Percentiles rank a stretch among this genome's conserved stretches.
These are phyloP conservation scores for Monocercomonoides exilis DNA, from an alignment of 78 protist species.

Conservation along the genomic window DNA sequence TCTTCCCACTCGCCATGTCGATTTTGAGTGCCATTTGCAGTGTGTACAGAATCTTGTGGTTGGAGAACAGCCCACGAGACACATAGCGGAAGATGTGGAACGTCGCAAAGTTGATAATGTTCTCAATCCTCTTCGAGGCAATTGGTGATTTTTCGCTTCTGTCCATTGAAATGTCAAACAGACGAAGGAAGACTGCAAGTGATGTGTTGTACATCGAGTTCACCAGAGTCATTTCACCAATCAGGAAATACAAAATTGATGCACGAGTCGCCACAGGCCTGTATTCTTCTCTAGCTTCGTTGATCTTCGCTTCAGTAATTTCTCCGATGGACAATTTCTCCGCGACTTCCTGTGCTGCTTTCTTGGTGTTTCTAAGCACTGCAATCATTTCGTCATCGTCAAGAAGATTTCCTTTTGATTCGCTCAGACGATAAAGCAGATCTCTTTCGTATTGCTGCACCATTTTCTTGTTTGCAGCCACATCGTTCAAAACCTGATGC, in stretches of 20 bases:
- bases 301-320: slow-evolving; percentile 50
- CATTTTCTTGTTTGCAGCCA: slow-evolving; percentile 44
- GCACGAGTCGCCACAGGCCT: slow-evolving; percentile 74
- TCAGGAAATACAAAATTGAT: slow-evolving; percentile 65
- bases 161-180: slow-evolving; percentile 51
- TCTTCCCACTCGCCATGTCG: not conserved
- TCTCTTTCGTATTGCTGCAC: slow-evolving; percentile 52
- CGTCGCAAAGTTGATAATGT: slow-evolving; percentile 53
- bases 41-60: slow-evolving; percentile 53
- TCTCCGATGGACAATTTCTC: slow-evolving; percentile 44
- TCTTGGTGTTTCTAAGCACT: slow-evolving; percentile 60
- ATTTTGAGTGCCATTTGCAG: slow-evolving; percentile 64
- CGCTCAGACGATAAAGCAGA: slow-evolving; percentile 52
- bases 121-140: slow-evolving; percentile 47
- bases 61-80: slow-evolving; percentile 55
- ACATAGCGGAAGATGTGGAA: slow-evolving; percentile 33
- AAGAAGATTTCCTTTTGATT: slow-evolving; percentile 67
- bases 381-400: slow-evolving; percentile 68
- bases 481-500: slow-evolving; percentile 48
- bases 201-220: slow-evolving; percentile 75
- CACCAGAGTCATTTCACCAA: slow-evolving; percentile 63
- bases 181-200: slow-evolving; percentile 56
- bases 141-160: slow-evolving; percentile 27
- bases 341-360: slow-evolving; percentile 41
- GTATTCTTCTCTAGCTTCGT: slow-evolving; percentile 63